These are phyloP conservation scores for Cystobasidium onofrii DNA, from an alignment of 768 basidiomycete genomes.

Conservation along the genomic window DNA sequence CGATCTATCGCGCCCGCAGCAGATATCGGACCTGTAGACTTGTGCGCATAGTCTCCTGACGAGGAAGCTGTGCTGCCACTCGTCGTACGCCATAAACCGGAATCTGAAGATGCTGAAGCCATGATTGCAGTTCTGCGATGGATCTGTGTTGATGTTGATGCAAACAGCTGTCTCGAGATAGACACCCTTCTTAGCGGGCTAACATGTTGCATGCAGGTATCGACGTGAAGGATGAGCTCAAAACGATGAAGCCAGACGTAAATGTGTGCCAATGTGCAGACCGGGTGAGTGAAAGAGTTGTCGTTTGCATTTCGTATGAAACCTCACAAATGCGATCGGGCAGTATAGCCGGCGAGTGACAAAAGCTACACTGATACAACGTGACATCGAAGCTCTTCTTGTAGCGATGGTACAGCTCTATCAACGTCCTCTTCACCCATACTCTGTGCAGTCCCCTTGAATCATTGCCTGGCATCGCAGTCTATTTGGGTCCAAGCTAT, in stretches of 20 bases:
- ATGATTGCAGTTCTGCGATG: neutral
- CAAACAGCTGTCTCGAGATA: neutral
- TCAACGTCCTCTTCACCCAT: no score
- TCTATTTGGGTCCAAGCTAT: no score
- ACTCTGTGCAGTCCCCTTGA: no score
- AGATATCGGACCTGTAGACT: neutral
- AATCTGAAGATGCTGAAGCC: neutral
- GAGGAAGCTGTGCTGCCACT: neutral
- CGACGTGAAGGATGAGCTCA: neutral
- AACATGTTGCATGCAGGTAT: neutral
- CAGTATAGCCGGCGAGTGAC: no score
- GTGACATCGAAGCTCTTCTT: no score
- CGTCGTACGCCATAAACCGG: neutral
- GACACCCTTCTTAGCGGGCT: neutral
- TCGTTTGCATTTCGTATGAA: no score
- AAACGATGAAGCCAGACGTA: no score
- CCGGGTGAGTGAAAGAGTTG: no score
- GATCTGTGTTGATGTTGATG: neutral
- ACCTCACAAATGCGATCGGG: neutral
- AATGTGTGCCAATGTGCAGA: no score
- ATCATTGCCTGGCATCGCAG: no score
- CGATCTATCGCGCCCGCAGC: neutral
- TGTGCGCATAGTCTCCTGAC: neutral
- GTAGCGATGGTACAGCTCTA: no score
- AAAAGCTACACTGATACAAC: no score